Evolutionary conservation across 139 green algal species (phyloP), one percentile per base, ranked within the genome.

Genomic region (Micromonas commoda): DNA sequence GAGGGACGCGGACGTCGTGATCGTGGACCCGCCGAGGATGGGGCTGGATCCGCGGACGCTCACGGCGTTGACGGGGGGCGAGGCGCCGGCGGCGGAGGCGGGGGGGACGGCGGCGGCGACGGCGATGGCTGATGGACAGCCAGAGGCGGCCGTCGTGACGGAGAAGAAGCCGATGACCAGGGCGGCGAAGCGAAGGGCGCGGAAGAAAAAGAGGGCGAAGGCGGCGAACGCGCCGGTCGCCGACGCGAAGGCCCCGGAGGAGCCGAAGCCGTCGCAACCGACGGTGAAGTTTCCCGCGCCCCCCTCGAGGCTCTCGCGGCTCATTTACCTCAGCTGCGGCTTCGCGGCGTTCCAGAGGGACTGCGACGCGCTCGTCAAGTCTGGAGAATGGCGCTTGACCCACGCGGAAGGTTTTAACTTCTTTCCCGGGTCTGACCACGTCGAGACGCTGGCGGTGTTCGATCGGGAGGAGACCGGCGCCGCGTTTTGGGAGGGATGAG

Each of bases 321-420:
- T 94, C 67, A 71, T 96, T 0, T 96, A 96, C 77, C 71, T 96
- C 64, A 91, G 82, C n/a, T 96, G 91, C 64, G 91, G 91, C 16
- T 96, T 45, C 38, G 68, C 86, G 52, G 67, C 80, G 33, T 85
- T 85, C 45, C 54, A 86, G 4, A 4, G 75, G 79, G 79, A 57
- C 45, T 57, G 45, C 45, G 45, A 57, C 45, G 45, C 9, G 45
- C 16, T 57, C 9, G 9, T 9, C 45, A 16, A 9, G 45, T 57
- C 45, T 16, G 45, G 45, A 16, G 45, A 57, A 16, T 92, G 86
- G 88, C 33, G 51, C 63, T 34, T 91, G 51, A 60, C 26, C 35
- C 57, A 69, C 23, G 81, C 78, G 0, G 75, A 82, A 16, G 85
- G 77, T 0, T 88, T 88, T 66, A 29, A 86, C 45, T 93, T 93